A percentile compares a stretch with the other conserved stretches of the same genome.
Evolutionary conservation across 129 eudicot genomes (phyloP).

Genomic region (Oenanthe sinensis): DNA sequence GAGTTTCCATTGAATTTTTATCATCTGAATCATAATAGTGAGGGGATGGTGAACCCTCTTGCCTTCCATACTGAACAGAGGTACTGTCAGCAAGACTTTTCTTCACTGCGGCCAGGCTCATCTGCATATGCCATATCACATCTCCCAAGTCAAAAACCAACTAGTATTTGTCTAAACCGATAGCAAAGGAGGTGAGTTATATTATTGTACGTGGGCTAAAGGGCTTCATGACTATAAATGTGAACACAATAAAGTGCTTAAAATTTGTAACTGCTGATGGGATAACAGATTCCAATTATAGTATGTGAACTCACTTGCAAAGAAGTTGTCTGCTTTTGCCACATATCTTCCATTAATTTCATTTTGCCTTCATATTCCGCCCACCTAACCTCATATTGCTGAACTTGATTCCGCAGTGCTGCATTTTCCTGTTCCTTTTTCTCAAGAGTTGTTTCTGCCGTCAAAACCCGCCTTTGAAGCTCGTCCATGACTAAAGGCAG

Average conservation of each 20-base stretch:
- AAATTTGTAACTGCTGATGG: background rate
- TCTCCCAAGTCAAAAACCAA: background rate
- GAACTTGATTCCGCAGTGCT: constrained; percentile 46
- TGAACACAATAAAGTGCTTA: background rate
- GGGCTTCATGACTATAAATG: background rate
- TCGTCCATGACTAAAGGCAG: constrained; percentile 42
- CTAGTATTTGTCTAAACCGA: background rate
- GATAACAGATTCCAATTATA: background rate
- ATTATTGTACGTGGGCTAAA: background rate
- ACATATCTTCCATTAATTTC: constrained; percentile 77
- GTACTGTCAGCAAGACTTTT: constrained; percentile 38
- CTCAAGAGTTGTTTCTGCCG: constrained; percentile 41
- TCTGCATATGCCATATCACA: constrained; percentile 25
- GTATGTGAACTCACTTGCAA: constrained; percentile 58
- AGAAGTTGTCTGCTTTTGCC: constrained; percentile 78
- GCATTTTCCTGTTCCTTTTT: constrained; percentile 65
- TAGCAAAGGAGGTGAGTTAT: background rate
- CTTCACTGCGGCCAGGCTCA: constrained; percentile 50
- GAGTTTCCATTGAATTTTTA: constrained; percentile 20
- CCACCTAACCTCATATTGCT: constrained; percentile 56
- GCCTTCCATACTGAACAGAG: constrained; percentile 17
- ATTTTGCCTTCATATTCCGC: constrained; percentile 73
- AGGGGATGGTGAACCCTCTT: constrained; percentile 33
- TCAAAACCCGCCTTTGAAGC: constrained; percentile 46
- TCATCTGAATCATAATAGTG: constrained; percentile 38